Percentiles rank a stretch among this genome's conserved stretches.
phyloP scores from a whole-genome alignment of 768 basidiomycete genomes.

The Podaxis sp. region DNA sequence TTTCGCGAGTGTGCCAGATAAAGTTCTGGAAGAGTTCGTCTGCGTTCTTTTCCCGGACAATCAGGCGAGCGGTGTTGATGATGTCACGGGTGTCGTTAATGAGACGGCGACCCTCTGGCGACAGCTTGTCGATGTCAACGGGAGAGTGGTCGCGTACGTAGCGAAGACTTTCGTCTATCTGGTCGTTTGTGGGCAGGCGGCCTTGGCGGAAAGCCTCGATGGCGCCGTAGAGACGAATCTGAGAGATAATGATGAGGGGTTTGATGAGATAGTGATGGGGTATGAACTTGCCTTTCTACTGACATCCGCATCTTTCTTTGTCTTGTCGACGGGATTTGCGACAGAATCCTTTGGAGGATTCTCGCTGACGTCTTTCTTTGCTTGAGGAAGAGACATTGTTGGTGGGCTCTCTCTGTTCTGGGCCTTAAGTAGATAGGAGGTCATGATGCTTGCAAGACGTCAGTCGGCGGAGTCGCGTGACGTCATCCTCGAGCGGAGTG shows the following conservation, averaged over 20 bases:
- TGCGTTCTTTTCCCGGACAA: constrained; percentile 81
- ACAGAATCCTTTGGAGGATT: constrained; percentile 61
- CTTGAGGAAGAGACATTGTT: constrained; percentile 68
- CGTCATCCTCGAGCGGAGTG: not conserved
- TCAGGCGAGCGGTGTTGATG: constrained; percentile 67
- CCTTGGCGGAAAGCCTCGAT: constrained; percentile 80
- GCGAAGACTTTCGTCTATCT: constrained; percentile 71
- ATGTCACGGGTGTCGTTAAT: constrained; percentile 79
- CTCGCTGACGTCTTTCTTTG: constrained; percentile 59
- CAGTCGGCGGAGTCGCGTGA: not conserved
- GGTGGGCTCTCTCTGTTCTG: not conserved
- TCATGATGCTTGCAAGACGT: not conserved
- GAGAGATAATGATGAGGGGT: not conserved
- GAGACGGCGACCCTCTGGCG: constrained; percentile 74
- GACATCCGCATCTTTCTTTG: constrained; percentile 67
- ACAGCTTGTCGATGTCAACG: constrained; percentile 65
- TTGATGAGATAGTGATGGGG: not conserved
- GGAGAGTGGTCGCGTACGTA: constrained; percentile 63
- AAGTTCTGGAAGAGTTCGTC: constrained; percentile 95
- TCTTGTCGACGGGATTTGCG: constrained; percentile 62
- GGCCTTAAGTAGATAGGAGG: constrained; percentile 1
- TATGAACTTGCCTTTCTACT: constrained; percentile 61
- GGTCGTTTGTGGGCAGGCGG: constrained; percentile 75
- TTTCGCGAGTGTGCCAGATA: constrained; percentile 72
- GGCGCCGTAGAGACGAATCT: constrained; percentile 79